phyloP scores from a whole-genome alignment of 305 asterid genomes.

The Fraxinus greggii region DNA sequence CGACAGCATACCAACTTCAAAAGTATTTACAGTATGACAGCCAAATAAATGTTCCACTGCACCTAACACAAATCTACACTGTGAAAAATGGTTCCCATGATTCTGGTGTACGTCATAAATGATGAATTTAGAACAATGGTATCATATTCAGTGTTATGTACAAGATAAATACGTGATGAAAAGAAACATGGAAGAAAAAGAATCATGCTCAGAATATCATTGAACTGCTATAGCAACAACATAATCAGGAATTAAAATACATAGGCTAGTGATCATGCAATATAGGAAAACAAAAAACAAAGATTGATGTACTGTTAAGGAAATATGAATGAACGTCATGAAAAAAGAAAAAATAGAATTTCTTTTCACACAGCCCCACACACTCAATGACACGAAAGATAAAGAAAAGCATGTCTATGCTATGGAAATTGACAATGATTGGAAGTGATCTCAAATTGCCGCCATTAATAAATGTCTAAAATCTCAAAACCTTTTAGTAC shows the following conservation, averaged over 20 bases:
- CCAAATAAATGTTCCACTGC: background rate
- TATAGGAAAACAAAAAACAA: background rate
- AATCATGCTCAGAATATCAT: background rate
- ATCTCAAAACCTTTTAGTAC: background rate
- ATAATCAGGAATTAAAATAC: background rate
- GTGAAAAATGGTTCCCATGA: background rate
- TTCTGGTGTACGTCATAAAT: background rate
- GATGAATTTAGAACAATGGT: background rate
- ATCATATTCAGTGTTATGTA: background rate
- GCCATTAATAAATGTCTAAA: background rate
- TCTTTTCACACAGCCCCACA: background rate
- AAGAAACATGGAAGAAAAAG: background rate
- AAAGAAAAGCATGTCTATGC: background rate
- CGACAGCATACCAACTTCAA: background rate
- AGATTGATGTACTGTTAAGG: background rate
- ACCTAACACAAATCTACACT: background rate
- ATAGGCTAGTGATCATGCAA: background rate
- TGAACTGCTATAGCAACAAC: background rate
- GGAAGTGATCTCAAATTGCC: background rate
- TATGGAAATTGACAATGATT: background rate
- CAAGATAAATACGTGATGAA: background rate
- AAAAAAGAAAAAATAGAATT: too few relatives aligned
- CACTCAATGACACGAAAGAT: background rate
- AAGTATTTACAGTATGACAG: background rate
- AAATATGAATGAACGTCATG: background rate